phyloP scores from a whole-genome alignment of 1,139 yeast genomes.

The Pneumocystis murina region DNA sequence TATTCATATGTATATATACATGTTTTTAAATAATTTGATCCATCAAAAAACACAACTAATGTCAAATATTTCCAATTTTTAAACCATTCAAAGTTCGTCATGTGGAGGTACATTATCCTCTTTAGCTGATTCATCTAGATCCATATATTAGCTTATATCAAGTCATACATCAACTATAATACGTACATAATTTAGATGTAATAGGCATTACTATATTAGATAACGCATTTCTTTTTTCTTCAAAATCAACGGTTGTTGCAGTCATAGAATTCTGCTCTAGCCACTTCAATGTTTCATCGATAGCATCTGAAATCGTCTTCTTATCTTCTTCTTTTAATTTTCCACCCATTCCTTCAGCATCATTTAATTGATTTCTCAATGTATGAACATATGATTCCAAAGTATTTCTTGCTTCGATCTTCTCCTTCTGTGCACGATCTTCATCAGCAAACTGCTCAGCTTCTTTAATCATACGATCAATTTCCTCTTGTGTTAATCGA shows the following conservation, averaged over 20 bases:
- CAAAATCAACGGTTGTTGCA: slow-evolving; percentile 85
- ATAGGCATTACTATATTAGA: slow-evolving; percentile 80
- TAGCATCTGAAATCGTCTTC: slow-evolving; percentile 76
- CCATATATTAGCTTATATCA: background rate
- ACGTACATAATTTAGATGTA: slow-evolving; percentile 56
- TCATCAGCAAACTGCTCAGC: slow-evolving; percentile 84
- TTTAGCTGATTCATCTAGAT: background rate
- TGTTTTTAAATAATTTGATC: background rate
- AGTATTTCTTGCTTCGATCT: slow-evolving; percentile 73
- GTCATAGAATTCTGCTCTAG: slow-evolving; percentile 73
- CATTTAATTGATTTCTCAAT: slow-evolving; percentile 62
- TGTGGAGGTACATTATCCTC: background rate
- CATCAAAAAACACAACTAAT: background rate
- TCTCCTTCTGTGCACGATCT: slow-evolving; percentile 65
- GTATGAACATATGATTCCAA: slow-evolving; percentile 82
- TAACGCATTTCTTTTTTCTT: slow-evolving; percentile 81
- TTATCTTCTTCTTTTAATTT: slow-evolving; percentile 83
- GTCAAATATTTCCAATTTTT: background rate
- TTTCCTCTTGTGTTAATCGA: slow-evolving; percentile 79
- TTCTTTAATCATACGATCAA: slow-evolving; percentile 88
- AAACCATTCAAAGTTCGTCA: background rate
- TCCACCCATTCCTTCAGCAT: slow-evolving; percentile 53
- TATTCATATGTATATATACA: background rate
- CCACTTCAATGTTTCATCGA: slow-evolving; percentile 78
- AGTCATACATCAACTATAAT: background rate